Evolutionary conservation across 179 eudicot species (phyloP).

Genomic region (Silene noctiflora): DNA sequence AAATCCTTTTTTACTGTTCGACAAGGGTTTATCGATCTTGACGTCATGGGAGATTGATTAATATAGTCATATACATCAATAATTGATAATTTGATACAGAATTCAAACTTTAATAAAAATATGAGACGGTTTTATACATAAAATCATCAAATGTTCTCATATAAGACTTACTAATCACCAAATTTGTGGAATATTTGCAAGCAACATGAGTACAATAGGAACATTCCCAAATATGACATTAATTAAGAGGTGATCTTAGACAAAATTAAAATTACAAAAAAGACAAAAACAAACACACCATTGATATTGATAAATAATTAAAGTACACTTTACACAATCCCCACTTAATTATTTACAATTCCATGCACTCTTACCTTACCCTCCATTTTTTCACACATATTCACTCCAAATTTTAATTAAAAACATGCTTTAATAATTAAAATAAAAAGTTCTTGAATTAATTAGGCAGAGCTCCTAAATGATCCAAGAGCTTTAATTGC

Average conservation of each 20-base stretch:
- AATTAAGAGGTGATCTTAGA: neutral
- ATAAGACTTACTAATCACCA: too few relatives aligned
- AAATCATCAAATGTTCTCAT: too few relatives aligned
- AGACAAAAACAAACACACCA: neutral
- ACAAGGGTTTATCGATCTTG: too few relatives aligned
- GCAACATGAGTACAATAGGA: neutral
- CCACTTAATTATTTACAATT: neutral
- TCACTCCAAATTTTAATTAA: neutral
- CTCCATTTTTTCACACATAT: neutral
- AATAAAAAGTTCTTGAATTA: neutral
- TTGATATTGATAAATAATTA: neutral
- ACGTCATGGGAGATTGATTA: too few relatives aligned
- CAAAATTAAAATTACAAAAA: neutral
- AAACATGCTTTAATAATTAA: neutral
- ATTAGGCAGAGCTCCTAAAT: slow-evolving; percentile 21
- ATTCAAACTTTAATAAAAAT: too few relatives aligned
- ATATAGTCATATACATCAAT: too few relatives aligned
- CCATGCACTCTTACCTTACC: neutral
- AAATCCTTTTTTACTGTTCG: too few relatives aligned
- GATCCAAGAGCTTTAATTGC: slow-evolving; percentile 33
- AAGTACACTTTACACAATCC: neutral
- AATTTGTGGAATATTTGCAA: too few relatives aligned
- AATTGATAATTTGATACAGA: too few relatives aligned
- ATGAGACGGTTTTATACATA: too few relatives aligned
- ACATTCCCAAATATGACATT: neutral